Evolutionary conservation across 129 eudicot genomes (phyloP).

Genomic region (Chrysanthemum seticuspe): DNA sequence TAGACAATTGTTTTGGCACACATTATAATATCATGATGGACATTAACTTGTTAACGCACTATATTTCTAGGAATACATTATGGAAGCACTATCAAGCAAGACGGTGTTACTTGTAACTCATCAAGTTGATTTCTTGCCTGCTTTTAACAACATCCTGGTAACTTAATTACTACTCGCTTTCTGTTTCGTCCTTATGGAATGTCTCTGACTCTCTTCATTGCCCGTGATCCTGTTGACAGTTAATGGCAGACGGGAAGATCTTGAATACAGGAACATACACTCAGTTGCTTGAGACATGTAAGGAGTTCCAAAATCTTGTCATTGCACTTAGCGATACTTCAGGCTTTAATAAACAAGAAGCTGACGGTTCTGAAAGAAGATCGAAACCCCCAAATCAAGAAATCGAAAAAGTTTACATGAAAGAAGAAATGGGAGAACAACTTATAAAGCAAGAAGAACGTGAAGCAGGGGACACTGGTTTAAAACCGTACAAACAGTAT

Average conservation of each 20-base stretch:
- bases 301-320: slow-evolving; percentile 53
- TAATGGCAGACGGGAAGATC: slow-evolving; percentile 61
- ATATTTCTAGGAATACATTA: slow-evolving; percentile 50
- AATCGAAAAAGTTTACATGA: slow-evolving; percentile 23
- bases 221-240: slow-evolving; percentile 29
- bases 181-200: not conserved
- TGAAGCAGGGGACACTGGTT: slow-evolving; percentile 62
- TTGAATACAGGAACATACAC: slow-evolving; percentile 42
- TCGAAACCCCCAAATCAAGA: slow-evolving; percentile 26
- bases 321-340: slow-evolving; percentile 39
- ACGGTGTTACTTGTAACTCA: slow-evolving; percentile 81
- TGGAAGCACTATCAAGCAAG: slow-evolving; percentile 60
- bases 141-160: slow-evolving; percentile 56
- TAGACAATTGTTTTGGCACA: not conserved
- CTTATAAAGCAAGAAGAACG: slow-evolving; percentile 64
- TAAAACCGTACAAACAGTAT: slow-evolving; percentile 60
- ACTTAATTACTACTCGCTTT: slow-evolving; percentile 14
- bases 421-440: slow-evolving; percentile 46
- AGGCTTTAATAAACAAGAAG: slow-evolving; percentile 15
- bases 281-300: slow-evolving; percentile 43
- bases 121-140: slow-evolving; percentile 81
- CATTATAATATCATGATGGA: no score
- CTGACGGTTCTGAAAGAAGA: slow-evolving; percentile 16
- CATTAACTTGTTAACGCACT: not conserved
- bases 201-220: not conserved